Evolutionary conservation across 345 rosid genomes (phyloP).

Genomic region (Euphorbia pulcherrima): DNA sequence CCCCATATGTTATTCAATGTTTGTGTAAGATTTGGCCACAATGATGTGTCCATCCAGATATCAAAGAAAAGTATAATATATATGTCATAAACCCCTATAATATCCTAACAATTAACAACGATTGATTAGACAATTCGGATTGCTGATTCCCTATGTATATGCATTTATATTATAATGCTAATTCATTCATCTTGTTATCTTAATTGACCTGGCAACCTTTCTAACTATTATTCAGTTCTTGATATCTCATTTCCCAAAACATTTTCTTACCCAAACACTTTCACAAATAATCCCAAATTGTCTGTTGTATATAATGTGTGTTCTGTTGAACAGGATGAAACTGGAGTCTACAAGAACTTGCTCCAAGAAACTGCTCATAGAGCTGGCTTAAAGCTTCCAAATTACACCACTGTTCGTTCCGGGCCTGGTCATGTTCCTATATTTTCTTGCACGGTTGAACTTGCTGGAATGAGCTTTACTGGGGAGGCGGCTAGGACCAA

Average conservation of each 20-base stretch:
- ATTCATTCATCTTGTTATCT: not conserved
- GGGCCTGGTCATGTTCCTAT: conserved; percentile 60
- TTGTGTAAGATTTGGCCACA: too few relatives aligned
- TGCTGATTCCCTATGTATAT: not conserved
- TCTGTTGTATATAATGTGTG: not conserved
- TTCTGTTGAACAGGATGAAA: conserved; percentile 55
- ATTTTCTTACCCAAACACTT: not conserved
- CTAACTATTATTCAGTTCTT: not conserved
- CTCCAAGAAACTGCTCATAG: conserved; percentile 87
- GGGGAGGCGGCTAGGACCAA: conserved; percentile 73
- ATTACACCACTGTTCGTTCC: conserved; percentile 57
- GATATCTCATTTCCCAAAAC: not conserved
- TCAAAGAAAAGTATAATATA: not conserved
- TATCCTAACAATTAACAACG: too few relatives aligned
- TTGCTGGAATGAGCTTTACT: conserved; percentile 61
- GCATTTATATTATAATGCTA: not conserved
- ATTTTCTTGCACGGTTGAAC: conserved; percentile 59
- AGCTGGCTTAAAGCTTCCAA: conserved; percentile 75
- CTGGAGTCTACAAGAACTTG: conserved; percentile 78
- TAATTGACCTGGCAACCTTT: not conserved
- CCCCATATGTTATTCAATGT: too few relatives aligned
- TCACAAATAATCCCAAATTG: not conserved
- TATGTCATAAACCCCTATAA: not conserved
- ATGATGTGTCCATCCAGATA: not conserved
- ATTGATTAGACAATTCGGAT: not conserved